Conservation (phyloP, 2,329 filamentous ascomycete species). For the Aspergillus puulaauensis region DNA sequence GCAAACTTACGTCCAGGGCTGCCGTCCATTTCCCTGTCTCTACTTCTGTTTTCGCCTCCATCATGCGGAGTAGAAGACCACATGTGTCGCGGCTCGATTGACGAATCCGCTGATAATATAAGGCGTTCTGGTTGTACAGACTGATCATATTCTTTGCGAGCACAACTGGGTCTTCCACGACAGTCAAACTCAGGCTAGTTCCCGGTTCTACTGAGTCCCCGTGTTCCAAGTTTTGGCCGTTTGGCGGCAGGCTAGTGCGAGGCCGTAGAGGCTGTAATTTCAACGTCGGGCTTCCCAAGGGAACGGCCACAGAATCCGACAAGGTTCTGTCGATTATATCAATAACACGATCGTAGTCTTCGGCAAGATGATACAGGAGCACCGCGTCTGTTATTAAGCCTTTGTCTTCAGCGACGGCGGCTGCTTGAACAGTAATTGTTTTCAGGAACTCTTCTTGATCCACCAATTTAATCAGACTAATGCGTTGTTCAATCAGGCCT, state of each 20-base stretch:
- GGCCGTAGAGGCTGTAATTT: slow-evolving; percentile 79
- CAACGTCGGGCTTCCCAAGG: slow-evolving; percentile 78
- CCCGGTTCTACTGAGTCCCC: slow-evolving; percentile 44
- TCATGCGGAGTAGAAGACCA: slow-evolving; percentile 60
- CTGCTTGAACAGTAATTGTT: slow-evolving; percentile 89
- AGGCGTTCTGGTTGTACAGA: slow-evolving; percentile 61
- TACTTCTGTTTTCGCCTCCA: slow-evolving; percentile 59
- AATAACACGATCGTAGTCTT: slow-evolving; percentile 94
- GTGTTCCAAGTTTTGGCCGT: slow-evolving; percentile 35
- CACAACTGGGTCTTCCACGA: slow-evolving; percentile 65
- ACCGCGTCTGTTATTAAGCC: slow-evolving; percentile 92
- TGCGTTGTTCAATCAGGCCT: slow-evolving; percentile 83
- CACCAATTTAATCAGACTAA: slow-evolving; percentile 74
- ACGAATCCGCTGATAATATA: slow-evolving; percentile 62
- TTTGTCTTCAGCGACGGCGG: slow-evolving; percentile 89
- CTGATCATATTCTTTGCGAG: slow-evolving; percentile 63
- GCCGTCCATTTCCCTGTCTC: slow-evolving; percentile 59
- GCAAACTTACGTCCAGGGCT: slow-evolving; percentile 62
- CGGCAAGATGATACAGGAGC: slow-evolving; percentile 87
- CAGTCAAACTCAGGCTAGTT: slow-evolving; percentile 60
- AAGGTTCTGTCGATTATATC: slow-evolving; percentile 84
- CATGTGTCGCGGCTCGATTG: slow-evolving; percentile 59
- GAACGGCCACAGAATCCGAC: slow-evolving; percentile 82
- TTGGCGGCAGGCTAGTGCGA: slow-evolving; percentile 44
- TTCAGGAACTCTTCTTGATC: slow-evolving; percentile 83